Base-by-base conservation (phyloP, 2,329 filamentous ascomycete species). In the Cladosporium colombiae region DNA sequence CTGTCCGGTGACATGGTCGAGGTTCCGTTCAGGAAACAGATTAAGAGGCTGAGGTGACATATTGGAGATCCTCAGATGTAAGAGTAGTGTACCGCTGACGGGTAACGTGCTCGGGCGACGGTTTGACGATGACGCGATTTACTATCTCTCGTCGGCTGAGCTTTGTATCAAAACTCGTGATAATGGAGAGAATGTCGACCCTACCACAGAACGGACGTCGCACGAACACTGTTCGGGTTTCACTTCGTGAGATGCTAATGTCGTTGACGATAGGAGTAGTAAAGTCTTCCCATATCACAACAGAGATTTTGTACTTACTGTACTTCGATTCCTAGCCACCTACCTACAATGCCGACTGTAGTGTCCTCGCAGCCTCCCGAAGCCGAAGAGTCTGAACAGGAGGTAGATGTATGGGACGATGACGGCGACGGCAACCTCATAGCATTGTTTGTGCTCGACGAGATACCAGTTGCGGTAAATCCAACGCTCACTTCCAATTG, bases 101-200 rank as follows among this genome's bases (percentile, higher is more conserved):
- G 61, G 23, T 56, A 63, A 63, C 50, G 61, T 62, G 49, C 60
- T 62, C 49, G 46, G 60, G 31, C 29, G 61, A 63, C 56, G 37
- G 55, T 21, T 62, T 52, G 33, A 46, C 37, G 50, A 63, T 63
- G 61, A 63, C 61, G 61, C 61, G 61, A 63, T 63, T 31, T 62
- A 44, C 44, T 62, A 62, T 53, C 59, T 35, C 35, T 35, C 29
- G n/a, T 18, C 18, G 1, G 46, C 44, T 46, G n/a, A 25, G 2
- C 21, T 35, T 1, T 8, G 21, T 37, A 13, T 29, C 60, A 37
- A 23, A 53, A 31, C 8, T 11, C 31, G 2, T 16, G 27, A 59
- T 46, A 44, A 29, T 14, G 0, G 16, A 2, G 16, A 6, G 5
- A 11, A 18, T 10, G 25, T 11, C 5, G 29, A 8, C 8, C 18